Percentiles rank a stretch among this genome's conserved stretches.
These are phyloP conservation scores for Xylaria sp. DNA, from an alignment of 2,329 filamentous ascomycete genomes.

Conservation along the genomic window DNA sequence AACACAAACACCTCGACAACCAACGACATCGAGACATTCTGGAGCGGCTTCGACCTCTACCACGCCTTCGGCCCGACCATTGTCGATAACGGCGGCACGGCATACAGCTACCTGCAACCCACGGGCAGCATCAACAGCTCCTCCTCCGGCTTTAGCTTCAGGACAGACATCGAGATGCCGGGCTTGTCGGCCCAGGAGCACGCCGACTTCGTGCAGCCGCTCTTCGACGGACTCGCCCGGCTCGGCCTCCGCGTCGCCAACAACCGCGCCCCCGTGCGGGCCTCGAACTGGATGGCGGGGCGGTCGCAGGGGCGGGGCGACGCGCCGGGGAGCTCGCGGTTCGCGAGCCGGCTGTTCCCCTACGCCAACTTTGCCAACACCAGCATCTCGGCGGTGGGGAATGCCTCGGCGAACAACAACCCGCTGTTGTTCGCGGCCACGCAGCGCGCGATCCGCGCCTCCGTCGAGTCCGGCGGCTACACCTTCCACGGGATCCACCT, in stretches of 20 bases:
- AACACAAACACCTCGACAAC: slow-evolving; percentile 8
- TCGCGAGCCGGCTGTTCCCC: slow-evolving; percentile 39
- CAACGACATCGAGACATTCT: slow-evolving; percentile 27
- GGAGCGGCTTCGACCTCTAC: slow-evolving; percentile 39
- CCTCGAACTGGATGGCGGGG: slow-evolving; percentile 36
- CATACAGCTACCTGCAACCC: slow-evolving; percentile 40
- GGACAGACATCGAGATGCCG: slow-evolving; percentile 40
- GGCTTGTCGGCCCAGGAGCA: slow-evolving; percentile 29
- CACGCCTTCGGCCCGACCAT: slow-evolving; percentile 39
- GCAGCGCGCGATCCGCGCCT: slow-evolving; percentile 38
- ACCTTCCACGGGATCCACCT: slow-evolving; percentile 40
- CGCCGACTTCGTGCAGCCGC: slow-evolving; percentile 37
- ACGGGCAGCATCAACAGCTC: slow-evolving; percentile 29
- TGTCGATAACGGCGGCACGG: slow-evolving; percentile 40
- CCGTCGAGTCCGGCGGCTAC: slow-evolving; percentile 43
- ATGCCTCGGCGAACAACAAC: too few species aligned
- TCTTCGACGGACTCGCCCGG: slow-evolving; percentile 36
- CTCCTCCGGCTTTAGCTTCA: slow-evolving; percentile 33
- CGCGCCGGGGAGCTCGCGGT: slow-evolving; percentile 34
- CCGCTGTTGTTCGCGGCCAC: slow-evolving; percentile 27
- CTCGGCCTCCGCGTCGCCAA: slow-evolving; percentile 34
- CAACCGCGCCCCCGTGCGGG: slow-evolving; percentile 29
- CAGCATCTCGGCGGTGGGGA: too few species aligned
- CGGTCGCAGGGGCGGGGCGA: slow-evolving; percentile 29
- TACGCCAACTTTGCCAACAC: slow-evolving; percentile 31